These are phyloP conservation scores for Kwoniella sp. DNA, from an alignment of 768 basidiomycete genomes.

Conservation along the genomic window DNA sequence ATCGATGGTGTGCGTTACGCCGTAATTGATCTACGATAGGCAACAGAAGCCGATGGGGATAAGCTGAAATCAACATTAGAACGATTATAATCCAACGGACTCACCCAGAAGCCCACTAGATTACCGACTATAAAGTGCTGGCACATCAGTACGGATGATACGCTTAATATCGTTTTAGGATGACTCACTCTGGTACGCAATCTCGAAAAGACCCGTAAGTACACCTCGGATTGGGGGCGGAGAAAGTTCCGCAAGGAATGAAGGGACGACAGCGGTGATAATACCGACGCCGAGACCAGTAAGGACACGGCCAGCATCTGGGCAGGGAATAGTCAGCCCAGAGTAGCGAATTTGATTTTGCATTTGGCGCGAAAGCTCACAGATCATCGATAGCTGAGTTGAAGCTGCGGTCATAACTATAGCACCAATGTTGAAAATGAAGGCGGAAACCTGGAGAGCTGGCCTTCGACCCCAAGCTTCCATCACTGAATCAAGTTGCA, in stretches of 20 bases:
- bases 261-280: slow-evolving; percentile 39
- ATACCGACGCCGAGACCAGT: slow-evolving; percentile 58
- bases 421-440: slow-evolving; percentile 59
- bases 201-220: slow-evolving; percentile 61
- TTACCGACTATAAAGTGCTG: slow-evolving; percentile 53
- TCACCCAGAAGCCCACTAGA: slow-evolving; percentile 58
- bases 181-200: slow-evolving; percentile 58
- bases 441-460: slow-evolving; percentile 53
- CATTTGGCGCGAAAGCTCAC: slow-evolving; percentile 51
- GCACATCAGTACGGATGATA: neutral
- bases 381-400: slow-evolving; percentile 52
- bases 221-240: slow-evolving; percentile 31
- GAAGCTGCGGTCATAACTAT: slow-evolving; percentile 51
- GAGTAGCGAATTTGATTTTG: too few species aligned
- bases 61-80: too few species aligned
- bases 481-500: slow-evolving; percentile 40
- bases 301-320: slow-evolving; percentile 34
- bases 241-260: slow-evolving; percentile 57
- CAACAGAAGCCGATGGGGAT: too few species aligned
- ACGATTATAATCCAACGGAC: too few species aligned
- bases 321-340: neutral
- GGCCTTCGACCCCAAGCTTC: slow-evolving; percentile 58
- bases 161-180: neutral
- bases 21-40: slow-evolving; percentile 28
- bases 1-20: slow-evolving; percentile 27